Evolutionary conservation across 164 flowering plant species (phyloP).

Genomic region (Houttuynia cordata): DNA sequence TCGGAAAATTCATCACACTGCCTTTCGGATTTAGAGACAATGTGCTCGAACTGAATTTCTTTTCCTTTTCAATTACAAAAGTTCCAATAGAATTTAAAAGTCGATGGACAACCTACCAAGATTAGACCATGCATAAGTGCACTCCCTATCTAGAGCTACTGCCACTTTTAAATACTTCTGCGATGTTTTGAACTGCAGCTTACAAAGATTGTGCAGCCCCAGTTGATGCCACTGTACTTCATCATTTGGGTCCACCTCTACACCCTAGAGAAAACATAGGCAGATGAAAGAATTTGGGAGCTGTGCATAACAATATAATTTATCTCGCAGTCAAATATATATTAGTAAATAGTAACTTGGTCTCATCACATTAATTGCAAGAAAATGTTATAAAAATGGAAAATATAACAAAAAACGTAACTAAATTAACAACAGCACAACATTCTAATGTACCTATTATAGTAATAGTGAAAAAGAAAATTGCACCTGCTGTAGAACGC

Average conservation of each 20-base stretch:
- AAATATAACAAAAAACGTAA: too few relatives aligned
- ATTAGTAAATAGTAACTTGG: too few relatives aligned
- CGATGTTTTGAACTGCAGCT: slow-evolving; percentile 60
- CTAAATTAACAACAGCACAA: too few relatives aligned
- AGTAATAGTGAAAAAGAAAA: background rate
- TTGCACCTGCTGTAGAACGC: slow-evolving; percentile 65
- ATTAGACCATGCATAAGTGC: slow-evolving; percentile 83
- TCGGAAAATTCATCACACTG: background rate
- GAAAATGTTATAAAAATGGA: too few relatives aligned
- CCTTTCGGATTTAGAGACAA: background rate
- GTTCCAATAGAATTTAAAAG: background rate
- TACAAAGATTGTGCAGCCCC: slow-evolving; percentile 77
- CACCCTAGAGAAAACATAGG: slow-evolving; percentile 32
- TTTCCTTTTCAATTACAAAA: too few relatives aligned
- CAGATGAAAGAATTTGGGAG: too few relatives aligned
- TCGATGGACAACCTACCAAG: slow-evolving; percentile 38
- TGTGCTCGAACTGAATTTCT: too few relatives aligned
- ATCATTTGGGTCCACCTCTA: slow-evolving; percentile 82
- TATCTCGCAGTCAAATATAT: background rate
- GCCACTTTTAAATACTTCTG: slow-evolving; percentile 81
- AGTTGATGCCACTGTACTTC: slow-evolving; percentile 87
- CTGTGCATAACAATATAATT: too few relatives aligned
- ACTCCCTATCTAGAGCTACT: slow-evolving; percentile 43
- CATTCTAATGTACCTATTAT: too few relatives aligned
- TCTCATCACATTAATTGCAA: too few relatives aligned